Base-by-base conservation (phyloP, 2,329 filamentous ascomycete species). In the Xylaria sp. region DNA sequence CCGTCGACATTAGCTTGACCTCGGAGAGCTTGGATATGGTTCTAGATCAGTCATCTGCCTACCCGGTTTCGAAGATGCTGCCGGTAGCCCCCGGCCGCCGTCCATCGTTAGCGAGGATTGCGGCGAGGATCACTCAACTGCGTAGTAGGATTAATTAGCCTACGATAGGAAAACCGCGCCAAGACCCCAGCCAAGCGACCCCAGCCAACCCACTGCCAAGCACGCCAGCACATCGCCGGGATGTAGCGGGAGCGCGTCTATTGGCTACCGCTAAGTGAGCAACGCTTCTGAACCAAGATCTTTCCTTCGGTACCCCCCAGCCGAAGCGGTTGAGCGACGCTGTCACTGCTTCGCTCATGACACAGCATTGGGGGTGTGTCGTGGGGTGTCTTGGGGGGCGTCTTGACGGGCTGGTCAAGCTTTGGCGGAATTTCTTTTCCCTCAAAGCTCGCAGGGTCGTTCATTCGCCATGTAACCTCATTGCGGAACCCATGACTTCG, bases 31-130 rank as follows among this genome's bases (percentile, higher is more conserved):
- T 44, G 20, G 55, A 37, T 52, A 37, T 7, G n/a, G 59, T 44
- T 54, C 65, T 63, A 63, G 59, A 63, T 63, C 58, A 63, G 28
- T 41, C 52, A 63, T 39, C 41, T 63, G 39, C 32, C 32, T 63
- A 57, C 58, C 65, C 41, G 56, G 63, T 61, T 46, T 58, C 20
- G 28, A 58, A 32, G 15, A 58, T 58, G 56, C 41, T 25, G 3
- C 52, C 52, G 28, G 28, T 37, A 46, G 39, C 56, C 41, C 39
- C 54, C 34, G 28, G 28, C 28, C 28, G 54, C 52, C 10, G 34
- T 12, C 52, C 52, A 37, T 55, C 52, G 52, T 18, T 37, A 20
- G 34, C 23, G 28, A 34, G 28, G 41, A 15, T 13, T 6, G 2
- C 41, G n/a, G 41, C 41, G 41, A 46, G 6, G 41, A n/a, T n/a